Evolutionary conservation across 257 asterid genomes (phyloP), one percentile per base, ranked within the genome.

Genomic region (Solanum appendiculatum): DNA sequence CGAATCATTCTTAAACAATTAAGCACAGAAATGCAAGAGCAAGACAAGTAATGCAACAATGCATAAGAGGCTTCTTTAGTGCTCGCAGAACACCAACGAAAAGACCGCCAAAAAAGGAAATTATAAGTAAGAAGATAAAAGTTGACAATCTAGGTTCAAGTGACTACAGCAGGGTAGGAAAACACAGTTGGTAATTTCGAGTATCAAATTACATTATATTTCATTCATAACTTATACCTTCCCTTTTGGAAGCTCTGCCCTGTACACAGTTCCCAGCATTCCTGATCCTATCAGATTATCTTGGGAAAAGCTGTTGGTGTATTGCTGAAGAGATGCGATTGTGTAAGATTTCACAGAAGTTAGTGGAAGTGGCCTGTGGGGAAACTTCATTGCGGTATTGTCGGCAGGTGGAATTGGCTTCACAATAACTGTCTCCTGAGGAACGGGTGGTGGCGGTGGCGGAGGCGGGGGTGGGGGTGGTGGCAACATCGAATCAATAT

Each of bases 311-410:
- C 99, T 74, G 54, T 92, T 93, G 56, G 99, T 97, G 86, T 89
- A 97, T 92, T 94, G 98, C 93, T 97, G 99, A 88, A 97, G 99
- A 88, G 93, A 90, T 64, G 99, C 99, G 86, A 97, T 92, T 29
- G 99, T 89, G 90, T 91, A 97, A 58, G 96, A 90, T 92, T 90
- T 96, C 91, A 94, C 98, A 58, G 95, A 91, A 72, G 98, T 94
- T 87, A 51, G 90, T 46, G 95, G 98, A 70, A 89, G 90, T 80
- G 87, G 97, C 72, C 88, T 83, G 25, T 88, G 48, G 3, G 91
- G 82, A 66, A 90, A 90, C 86, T 80, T 91, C 33, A 66, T 72
- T 48, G 87, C 69, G 25, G 89, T 73, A 90, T 90, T 91, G 89
- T 90, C 95, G 66, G 94, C 85, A 78, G 90, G 88, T 85, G 23